phyloP scores from a whole-genome alignment of 257 asterid species.

The Catharanthus roseus region DNA sequence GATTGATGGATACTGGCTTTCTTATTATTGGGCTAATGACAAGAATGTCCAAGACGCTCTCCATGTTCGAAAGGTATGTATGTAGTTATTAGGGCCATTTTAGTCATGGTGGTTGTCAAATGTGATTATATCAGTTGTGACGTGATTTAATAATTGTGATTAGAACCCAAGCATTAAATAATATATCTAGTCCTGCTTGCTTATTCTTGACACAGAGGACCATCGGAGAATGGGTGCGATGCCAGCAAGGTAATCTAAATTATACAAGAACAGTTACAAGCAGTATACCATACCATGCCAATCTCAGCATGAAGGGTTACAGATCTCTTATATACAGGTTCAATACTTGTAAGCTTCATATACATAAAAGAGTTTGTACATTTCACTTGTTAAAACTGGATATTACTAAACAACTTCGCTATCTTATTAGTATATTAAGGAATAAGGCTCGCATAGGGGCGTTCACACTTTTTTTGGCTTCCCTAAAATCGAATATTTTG shows the following conservation, averaged over 20 bases:
- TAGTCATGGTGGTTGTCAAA: too few relatives aligned
- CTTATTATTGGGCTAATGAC: conserved; percentile 29
- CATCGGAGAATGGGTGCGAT: conserved; percentile 19
- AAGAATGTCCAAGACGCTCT: conserved; percentile 29
- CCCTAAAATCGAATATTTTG: too few relatives aligned
- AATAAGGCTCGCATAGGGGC: too few relatives aligned
- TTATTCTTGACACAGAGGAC: conserved; percentile 18
- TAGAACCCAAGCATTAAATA: not conserved
- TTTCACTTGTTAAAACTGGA: not conserved
- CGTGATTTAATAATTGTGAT: too few relatives aligned
- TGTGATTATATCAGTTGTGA: too few relatives aligned
- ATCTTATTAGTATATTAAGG: too few relatives aligned
- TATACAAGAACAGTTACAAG: not conserved
- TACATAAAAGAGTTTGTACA: not conserved
- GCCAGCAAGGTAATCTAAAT: conserved; percentile 8
- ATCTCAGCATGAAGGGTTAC: conserved; percentile 28
- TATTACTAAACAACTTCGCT: not conserved
- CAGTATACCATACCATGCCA: conserved; percentile 22
- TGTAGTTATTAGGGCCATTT: not conserved
- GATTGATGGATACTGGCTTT: conserved; percentile 23
- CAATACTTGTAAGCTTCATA: not conserved
- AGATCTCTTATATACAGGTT: conserved; percentile 37
- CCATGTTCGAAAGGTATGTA: conserved; percentile 32
- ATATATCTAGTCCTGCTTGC: not conserved
- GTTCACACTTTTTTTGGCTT: too few relatives aligned